These are phyloP conservation scores for Serendipita sp. DNA, from an alignment of 768 basidiomycete genomes.

Conservation along the genomic window DNA sequence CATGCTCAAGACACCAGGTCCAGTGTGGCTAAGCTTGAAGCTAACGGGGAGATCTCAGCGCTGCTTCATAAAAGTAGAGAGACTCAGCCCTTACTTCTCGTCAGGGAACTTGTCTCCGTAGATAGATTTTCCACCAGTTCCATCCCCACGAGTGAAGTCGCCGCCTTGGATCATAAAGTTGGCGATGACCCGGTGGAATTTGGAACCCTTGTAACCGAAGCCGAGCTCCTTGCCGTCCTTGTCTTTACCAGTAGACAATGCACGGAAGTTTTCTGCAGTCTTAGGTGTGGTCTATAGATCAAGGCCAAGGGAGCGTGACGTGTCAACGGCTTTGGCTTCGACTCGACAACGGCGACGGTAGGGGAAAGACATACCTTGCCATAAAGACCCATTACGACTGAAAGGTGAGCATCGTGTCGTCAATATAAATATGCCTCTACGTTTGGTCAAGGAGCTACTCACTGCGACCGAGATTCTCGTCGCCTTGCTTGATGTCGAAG, in stretches of 20 bases:
- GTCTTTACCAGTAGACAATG: conserved; percentile 67
- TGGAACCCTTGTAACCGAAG: conserved; percentile 87
- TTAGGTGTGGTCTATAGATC: conserved; percentile 70
- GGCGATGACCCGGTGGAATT: conserved; percentile 94
- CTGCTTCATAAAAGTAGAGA: not conserved
- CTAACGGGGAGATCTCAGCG: conserved; percentile 46
- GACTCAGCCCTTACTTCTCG: conserved; percentile 1
- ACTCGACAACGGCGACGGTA: not conserved
- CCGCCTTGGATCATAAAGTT: conserved; percentile 51
- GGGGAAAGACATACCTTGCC: conserved; percentile 47
- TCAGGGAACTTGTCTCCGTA: conserved; percentile 26
- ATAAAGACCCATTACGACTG: conserved; percentile 79
- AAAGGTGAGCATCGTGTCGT: conserved; percentile 6
- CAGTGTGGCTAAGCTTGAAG: conserved; percentile 93
- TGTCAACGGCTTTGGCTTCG: not conserved
- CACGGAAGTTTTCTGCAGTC: conserved; percentile 95
- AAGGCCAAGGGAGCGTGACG: not conserved
- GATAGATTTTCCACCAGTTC: conserved; percentile 62
- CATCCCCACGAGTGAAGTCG: conserved; percentile 46
- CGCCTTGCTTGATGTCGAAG: conserved; percentile 92
- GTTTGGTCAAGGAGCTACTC: conserved; percentile 16
- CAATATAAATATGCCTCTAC: not conserved
- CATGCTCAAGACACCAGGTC: conserved; percentile 62
- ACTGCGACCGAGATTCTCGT: conserved; percentile 71
- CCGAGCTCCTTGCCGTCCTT: conserved; percentile 66